Conservation (phyloP, 176 grass and related monocot genomes). For the Oryza coarctata region DNA sequence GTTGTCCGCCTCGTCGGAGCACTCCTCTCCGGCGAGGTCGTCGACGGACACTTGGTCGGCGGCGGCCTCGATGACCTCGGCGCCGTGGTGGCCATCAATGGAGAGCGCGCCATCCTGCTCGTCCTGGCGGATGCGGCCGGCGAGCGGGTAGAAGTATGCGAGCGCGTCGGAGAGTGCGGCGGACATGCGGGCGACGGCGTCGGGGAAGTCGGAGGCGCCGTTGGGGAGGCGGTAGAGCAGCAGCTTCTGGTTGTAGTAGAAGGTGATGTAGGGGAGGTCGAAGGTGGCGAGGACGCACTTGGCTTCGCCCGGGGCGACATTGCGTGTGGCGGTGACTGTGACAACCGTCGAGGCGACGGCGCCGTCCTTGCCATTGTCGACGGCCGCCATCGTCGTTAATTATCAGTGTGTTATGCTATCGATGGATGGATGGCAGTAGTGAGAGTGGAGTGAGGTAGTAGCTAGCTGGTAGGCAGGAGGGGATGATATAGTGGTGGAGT, state of each 20-base stretch:
- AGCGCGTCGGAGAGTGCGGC: conserved; percentile 62
- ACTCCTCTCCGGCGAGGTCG: conserved; percentile 43
- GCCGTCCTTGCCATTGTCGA: conserved; percentile 28
- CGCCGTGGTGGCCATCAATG: conserved; percentile 44
- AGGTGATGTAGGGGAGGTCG: conserved; percentile 96
- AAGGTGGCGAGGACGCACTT: conserved; percentile 68
- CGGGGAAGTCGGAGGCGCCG: conserved; percentile 49
- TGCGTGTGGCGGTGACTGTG: conserved; percentile 34
- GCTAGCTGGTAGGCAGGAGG: no score
- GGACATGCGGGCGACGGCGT: conserved; percentile 53
- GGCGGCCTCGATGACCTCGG: conserved; percentile 70
- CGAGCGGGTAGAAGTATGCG: conserved; percentile 74
- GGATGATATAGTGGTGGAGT: no score
- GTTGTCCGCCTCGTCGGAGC: conserved; percentile 36
- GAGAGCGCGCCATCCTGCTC: conserved; percentile 52
- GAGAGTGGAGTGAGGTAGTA: background rate
- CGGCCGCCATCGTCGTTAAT: conserved; percentile 45
- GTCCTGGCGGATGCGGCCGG: conserved; percentile 68
- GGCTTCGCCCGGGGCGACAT: conserved; percentile 48
- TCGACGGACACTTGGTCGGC: conserved; percentile 61
- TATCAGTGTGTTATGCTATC: background rate
- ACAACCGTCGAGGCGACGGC: conserved; percentile 5
- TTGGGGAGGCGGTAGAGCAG: conserved; percentile 62
- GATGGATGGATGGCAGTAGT: background rate
- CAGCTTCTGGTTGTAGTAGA: conserved; percentile 99